These are phyloP conservation scores for Amoebophrya sp. DNA, from an alignment of 169 alveolate genomes.

Conservation along the genomic window DNA sequence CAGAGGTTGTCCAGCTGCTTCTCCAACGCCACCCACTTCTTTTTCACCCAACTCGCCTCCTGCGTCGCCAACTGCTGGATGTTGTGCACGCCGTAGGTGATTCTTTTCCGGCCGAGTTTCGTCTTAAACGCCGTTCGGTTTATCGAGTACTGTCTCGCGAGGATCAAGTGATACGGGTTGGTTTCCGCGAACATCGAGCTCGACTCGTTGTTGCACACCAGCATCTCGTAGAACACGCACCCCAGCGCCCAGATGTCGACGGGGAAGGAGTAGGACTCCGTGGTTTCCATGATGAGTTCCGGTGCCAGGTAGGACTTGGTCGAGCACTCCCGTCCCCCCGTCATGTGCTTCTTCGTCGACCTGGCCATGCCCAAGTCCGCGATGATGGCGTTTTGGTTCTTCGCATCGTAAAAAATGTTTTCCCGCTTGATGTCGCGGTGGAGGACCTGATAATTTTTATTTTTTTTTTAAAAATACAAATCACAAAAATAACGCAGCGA, in stretches of 20 bases:
- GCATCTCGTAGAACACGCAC: constrained; percentile 19
- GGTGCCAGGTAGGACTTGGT: neutral
- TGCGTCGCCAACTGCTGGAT: constrained; percentile 7
- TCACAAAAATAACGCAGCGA: too few relatives aligned
- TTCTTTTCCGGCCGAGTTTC: neutral
- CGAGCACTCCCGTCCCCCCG: neutral
- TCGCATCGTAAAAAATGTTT: neutral
- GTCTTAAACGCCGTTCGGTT: neutral
- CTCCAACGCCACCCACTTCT: neutral
- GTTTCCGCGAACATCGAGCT: neutral
- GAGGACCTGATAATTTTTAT: too few relatives aligned
- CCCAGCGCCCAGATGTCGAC: constrained; percentile 21
- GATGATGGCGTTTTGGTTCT: neutral
- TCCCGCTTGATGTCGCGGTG: constrained; percentile 17
- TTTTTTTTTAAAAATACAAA: too few relatives aligned
- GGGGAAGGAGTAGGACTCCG: neutral
- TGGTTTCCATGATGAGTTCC: neutral
- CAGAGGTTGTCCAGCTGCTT: neutral
- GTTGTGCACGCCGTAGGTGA: neutral
- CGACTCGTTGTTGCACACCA: neutral
- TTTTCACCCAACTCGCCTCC: neutral
- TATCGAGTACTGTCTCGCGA: constrained; percentile 2
- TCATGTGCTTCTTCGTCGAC: neutral
- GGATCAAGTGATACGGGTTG: neutral
- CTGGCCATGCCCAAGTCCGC: constrained; percentile 1